Evolutionary conservation across 768 basidiomycete genomes (phyloP).

Genomic region (Pisolithus tinctorius): DNA sequence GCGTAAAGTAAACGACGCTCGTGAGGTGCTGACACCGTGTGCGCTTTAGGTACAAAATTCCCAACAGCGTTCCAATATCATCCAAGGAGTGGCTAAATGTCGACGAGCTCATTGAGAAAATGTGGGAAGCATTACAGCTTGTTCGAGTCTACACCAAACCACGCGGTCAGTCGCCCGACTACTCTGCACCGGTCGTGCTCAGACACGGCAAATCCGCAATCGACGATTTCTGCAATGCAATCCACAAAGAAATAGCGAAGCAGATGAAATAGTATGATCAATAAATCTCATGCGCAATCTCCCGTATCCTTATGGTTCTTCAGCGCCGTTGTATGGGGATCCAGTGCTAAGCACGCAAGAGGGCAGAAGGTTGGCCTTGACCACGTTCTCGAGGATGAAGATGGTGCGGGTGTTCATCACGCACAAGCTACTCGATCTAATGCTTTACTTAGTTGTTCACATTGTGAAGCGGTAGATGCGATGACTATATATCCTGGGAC

Average conservation of each 20-base stretch:
- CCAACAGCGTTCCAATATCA: slow-evolving; percentile 90
- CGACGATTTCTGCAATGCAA: slow-evolving; percentile 88
- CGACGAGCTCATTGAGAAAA: slow-evolving; percentile 86
- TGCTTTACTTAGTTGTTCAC: slow-evolving; percentile 42
- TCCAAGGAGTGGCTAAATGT: slow-evolving; percentile 94
- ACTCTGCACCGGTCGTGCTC: slow-evolving; percentile 84
- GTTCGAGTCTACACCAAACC: slow-evolving; percentile 98
- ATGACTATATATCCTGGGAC: background rate
- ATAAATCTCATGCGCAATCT: background rate
- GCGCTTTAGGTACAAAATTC: slow-evolving; percentile 75
- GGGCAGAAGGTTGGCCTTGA: slow-evolving; percentile 94
- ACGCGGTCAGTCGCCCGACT: slow-evolving; percentile 85
- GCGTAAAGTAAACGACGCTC: slow-evolving; percentile 8
- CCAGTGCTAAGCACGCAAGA: slow-evolving; percentile 93
- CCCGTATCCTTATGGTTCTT: background rate
- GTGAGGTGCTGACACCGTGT: background rate
- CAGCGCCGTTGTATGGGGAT: slow-evolving; percentile 91
- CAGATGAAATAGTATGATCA: slow-evolving; percentile 87
- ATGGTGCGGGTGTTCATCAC: slow-evolving; percentile 44
- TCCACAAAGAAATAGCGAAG: slow-evolving; percentile 96
- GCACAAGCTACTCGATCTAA: slow-evolving; percentile 5
- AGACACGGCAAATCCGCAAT: slow-evolving; percentile 55
- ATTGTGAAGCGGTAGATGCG: slow-evolving; percentile 46
- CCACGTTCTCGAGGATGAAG: slow-evolving; percentile 83
- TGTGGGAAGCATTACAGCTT: slow-evolving; percentile 92